Evolutionary conservation across 495 filamentous ascomycete genomes (phyloP), one percentile per base, ranked within the genome.

Genomic region (Oidiodendron maius): DNA sequence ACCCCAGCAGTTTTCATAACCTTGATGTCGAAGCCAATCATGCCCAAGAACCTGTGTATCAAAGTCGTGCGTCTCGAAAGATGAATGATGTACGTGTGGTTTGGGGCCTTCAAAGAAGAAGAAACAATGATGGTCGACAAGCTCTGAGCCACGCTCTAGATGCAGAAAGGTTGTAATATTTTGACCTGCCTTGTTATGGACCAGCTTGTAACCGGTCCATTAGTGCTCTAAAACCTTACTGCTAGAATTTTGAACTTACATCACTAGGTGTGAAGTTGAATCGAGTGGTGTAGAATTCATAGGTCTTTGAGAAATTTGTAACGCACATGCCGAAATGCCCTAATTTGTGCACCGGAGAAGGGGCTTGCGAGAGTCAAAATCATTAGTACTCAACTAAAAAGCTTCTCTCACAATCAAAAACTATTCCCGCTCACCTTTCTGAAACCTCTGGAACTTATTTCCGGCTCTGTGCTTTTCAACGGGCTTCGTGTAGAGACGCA

Each of bases 31-130:
- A 4, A 89, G 70, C 76, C 78, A 86, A 44, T 87, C 72, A 60
- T 89, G 84, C 2, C 84, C 84, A 3, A 87, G 68, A 16, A 80
- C 65, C 64, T 87, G 83, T 0, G 79, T 77, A 49, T 89, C 84
- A 53, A 83, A 84, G 54, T 89, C 83, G 58, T 85, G 76, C 3
- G 84, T 82, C 61, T 89, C 84, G 48, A 81, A 89, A 1, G 75
- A 80, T 30, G 74, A 75, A 58, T 89, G 84, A 59, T 87, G 84
- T 1, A 87, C 78, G 58, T 83, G 77, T 5, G 65, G 60, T 10
- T 70, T 71, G 12, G 70, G 58, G 6, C 70, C 72, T 40, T 40
- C 37, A 51, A 68, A 70, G 54, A 87, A 70, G 71, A 87, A 87
- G 58, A 87, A 78, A 15, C 62, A 70, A 64, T 87, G 84, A 52